These are phyloP conservation scores for Colletotrichum cordylinicola DNA, from an alignment of 2,329 filamentous ascomycete species.

Conservation along the genomic window DNA sequence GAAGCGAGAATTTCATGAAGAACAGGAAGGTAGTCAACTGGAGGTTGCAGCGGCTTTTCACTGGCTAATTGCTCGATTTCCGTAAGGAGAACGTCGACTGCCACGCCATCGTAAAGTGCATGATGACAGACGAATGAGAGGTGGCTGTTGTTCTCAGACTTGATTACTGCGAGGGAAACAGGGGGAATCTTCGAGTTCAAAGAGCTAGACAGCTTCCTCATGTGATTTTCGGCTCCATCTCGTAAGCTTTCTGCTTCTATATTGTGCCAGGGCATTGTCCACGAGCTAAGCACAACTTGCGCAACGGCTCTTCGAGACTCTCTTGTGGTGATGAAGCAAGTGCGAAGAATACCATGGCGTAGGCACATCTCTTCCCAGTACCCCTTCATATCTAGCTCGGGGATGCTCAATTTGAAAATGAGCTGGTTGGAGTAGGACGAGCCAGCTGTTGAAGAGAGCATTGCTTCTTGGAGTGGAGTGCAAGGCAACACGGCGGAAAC, in stretches of 20 bases:
- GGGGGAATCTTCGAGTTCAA: conserved; percentile 53
- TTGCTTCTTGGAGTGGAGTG: conserved; percentile 86
- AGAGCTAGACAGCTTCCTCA: conserved; percentile 39
- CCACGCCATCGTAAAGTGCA: conserved; percentile 85
- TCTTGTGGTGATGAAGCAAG: conserved; percentile 73
- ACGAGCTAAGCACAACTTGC: conserved; percentile 69
- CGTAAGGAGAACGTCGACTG: conserved; percentile 70
- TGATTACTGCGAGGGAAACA: conserved; percentile 49
- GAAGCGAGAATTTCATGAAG: conserved; percentile 62
- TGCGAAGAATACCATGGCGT: conserved; percentile 80
- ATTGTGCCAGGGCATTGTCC: conserved; percentile 45
- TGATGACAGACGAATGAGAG: conserved; percentile 71
- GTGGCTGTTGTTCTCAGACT: conserved; percentile 33
- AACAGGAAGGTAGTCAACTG: conserved; percentile 68
- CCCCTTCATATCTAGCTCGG: conserved; percentile 53
- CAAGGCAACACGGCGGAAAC: conserved; percentile 74
- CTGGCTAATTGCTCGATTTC: conserved; percentile 70
- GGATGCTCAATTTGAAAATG: conserved; percentile 62
- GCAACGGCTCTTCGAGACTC: conserved; percentile 67
- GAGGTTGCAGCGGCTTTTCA: conserved; percentile 48
- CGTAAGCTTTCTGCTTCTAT: conserved; percentile 38
- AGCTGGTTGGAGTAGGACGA: conserved; percentile 77
- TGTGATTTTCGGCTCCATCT: conserved; percentile 43
- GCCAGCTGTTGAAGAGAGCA: conserved; percentile 68
- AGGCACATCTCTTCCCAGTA: conserved; percentile 68